Conservation (phyloP, 192 early-diverging fungal species). For the Backusella westeae region DNA sequence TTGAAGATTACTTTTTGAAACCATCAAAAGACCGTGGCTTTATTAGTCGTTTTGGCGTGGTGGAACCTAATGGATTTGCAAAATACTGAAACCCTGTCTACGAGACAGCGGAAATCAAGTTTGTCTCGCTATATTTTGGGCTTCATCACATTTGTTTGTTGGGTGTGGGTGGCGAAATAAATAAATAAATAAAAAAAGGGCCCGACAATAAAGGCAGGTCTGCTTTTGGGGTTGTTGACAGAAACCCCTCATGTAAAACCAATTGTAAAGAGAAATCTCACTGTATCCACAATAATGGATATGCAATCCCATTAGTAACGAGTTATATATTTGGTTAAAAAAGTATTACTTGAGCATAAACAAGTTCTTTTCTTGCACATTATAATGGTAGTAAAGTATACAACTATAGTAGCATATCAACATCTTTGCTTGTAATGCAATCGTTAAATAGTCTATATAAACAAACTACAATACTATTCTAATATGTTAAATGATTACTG, state of each 20-base stretch:
- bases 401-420: background rate
- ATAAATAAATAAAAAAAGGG: too few species aligned
- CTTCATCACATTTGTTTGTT: too few species aligned
- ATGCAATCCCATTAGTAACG: background rate
- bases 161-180: too few species aligned
- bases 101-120: too few species aligned
- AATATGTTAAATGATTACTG: background rate
- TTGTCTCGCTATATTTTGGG: too few species aligned
- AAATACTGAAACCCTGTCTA: too few species aligned
- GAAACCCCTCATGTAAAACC: background rate
- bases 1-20: too few species aligned
- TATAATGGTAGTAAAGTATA: background rate
- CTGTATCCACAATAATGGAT: background rate
- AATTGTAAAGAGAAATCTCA: background rate
- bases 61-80: too few species aligned
- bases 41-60: too few species aligned
- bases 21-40: too few species aligned
- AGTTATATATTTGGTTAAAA: background rate
- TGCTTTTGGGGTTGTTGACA: too few species aligned
- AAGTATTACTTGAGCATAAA: background rate
- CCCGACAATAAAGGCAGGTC: too few species aligned
- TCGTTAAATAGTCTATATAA: background rate
- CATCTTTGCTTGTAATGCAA: background rate
- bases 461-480: background rate
- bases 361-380: background rate